Conservation (phyloP, 2,329 filamentous ascomycete genomes). For the Stemphylium lycopersici region DNA sequence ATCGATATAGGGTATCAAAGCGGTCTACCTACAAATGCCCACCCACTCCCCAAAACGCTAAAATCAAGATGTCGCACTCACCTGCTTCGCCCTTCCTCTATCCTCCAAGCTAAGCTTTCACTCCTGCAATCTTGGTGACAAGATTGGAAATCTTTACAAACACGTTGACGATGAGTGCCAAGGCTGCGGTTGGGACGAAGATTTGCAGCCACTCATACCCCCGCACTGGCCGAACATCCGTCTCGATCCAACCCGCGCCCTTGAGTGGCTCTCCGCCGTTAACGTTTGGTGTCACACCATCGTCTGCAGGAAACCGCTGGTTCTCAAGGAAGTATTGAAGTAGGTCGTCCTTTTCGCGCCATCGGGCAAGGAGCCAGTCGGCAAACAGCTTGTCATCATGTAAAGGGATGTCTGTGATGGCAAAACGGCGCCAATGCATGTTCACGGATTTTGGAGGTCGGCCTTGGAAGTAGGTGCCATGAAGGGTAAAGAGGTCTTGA, state of each 20-base stretch:
- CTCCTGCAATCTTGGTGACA: slow-evolving; percentile 22
- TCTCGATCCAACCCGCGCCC: slow-evolving; percentile 55
- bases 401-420: slow-evolving; percentile 78
- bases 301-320: slow-evolving; percentile 80
- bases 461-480: slow-evolving; percentile 86
- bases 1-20: slow-evolving; percentile 22
- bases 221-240: slow-evolving; percentile 50
- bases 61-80: neutral
- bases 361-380: slow-evolving; percentile 79
- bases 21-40: slow-evolving; percentile 11
- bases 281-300: slow-evolving; percentile 24
- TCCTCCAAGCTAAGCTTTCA: slow-evolving; percentile 3
- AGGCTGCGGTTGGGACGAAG: slow-evolving; percentile 48
- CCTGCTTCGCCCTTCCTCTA: neutral
- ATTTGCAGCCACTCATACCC: slow-evolving; percentile 53
- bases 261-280: slow-evolving; percentile 27
- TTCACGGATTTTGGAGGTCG: slow-evolving; percentile 92
- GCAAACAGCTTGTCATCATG: slow-evolving; percentile 76
- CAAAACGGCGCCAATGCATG: slow-evolving; percentile 93
- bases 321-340: slow-evolving; percentile 76
- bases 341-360: slow-evolving; percentile 89
- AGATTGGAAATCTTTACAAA: slow-evolving; percentile 32
- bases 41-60: neutral
- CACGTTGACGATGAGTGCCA: slow-evolving; percentile 46
- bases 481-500: slow-evolving; percentile 84